These are phyloP conservation scores for Linderina pennispora DNA, from an alignment of 192 early-diverging fungal species.

Conservation along the genomic window DNA sequence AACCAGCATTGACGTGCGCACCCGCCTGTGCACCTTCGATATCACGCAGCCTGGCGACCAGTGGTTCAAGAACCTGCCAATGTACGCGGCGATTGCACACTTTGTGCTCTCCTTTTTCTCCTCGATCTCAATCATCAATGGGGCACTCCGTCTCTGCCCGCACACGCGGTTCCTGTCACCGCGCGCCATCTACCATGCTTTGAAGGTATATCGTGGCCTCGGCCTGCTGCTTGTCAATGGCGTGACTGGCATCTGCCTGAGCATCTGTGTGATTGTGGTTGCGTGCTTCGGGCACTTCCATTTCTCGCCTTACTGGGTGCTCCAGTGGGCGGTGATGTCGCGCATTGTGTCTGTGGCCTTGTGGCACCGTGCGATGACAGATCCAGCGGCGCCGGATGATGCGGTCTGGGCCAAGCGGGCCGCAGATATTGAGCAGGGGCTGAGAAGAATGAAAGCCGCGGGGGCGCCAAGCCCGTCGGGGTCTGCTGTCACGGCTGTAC, in stretches of 20 bases:
- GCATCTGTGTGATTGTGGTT: slow-evolving; percentile 1
- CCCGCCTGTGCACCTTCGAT: neutral
- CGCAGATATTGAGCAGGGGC: too few relatives aligned
- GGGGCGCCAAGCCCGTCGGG: too few relatives aligned
- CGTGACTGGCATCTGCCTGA: slow-evolving; percentile 3
- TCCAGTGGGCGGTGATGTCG: slow-evolving; percentile 21
- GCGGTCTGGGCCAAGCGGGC: slow-evolving; percentile 19
- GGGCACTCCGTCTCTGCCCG: slow-evolving; percentile 7
- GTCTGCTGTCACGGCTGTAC: too few relatives aligned
- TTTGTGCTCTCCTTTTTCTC: slow-evolving; percentile 21
- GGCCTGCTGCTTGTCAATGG: slow-evolving; percentile 13
- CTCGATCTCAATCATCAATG: slow-evolving; percentile 25
- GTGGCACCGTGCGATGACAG: slow-evolving; percentile 11
- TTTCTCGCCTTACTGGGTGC: slow-evolving; percentile 5
- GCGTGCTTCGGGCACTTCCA: slow-evolving; percentile 3
- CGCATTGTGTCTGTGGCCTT: slow-evolving; percentile 13
- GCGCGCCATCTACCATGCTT: slow-evolving; percentile 7
- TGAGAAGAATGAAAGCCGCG: too few relatives aligned
- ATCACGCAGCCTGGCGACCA: slow-evolving; percentile 1
- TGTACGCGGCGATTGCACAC: slow-evolving; percentile 8
- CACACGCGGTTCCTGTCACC: slow-evolving; percentile 9
- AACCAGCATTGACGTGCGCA: neutral
- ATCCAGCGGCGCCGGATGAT: slow-evolving; percentile 4
- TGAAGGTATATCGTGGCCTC: slow-evolving; percentile 19
- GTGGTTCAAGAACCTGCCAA: slow-evolving; percentile 17